These are phyloP conservation scores for Hyaloscypha variabilis DNA, from an alignment of 495 filamentous ascomycete genomes.

Conservation along the genomic window DNA sequence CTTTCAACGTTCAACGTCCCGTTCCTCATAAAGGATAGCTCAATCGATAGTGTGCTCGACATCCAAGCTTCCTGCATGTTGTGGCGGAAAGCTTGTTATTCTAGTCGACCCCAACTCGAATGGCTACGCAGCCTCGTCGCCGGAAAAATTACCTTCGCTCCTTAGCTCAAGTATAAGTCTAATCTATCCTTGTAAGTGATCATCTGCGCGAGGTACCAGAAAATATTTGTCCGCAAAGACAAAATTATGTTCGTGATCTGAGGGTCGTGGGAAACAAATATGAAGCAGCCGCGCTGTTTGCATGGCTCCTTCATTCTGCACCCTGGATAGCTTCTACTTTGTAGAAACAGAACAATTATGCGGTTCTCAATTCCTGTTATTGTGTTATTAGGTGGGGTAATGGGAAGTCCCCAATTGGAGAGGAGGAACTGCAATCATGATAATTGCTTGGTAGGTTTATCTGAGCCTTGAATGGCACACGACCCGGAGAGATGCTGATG, in stretches of 20 bases:
- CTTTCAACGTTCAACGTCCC: neutral
- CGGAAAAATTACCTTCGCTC: neutral
- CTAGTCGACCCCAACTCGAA: neutral
- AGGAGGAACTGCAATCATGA: constrained; percentile 11
- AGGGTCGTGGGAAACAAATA: neutral
- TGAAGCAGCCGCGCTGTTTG: neutral
- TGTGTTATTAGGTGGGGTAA: neutral
- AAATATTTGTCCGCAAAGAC: neutral
- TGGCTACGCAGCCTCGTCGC: neutral
- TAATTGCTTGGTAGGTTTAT: constrained; percentile 14
- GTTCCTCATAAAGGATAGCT: neutral
- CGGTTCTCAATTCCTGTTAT: neutral
- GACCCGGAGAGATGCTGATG: constrained; percentile 1
- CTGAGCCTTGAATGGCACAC: no score
- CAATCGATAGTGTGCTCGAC: neutral
- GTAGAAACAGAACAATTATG: neutral
- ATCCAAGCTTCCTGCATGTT: neutral
- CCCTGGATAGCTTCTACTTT: neutral
- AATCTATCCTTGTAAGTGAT: neutral
- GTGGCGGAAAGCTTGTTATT: neutral
- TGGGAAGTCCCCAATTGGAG: neutral
- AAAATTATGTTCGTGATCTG: neutral
- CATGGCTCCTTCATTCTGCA: neutral
- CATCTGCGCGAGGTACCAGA: constrained; percentile 5
- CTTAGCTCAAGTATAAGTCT: neutral